Base-by-base conservation (phyloP, 2,329 filamentous ascomycete genomes). In the Aureobasidium sp. region DNA sequence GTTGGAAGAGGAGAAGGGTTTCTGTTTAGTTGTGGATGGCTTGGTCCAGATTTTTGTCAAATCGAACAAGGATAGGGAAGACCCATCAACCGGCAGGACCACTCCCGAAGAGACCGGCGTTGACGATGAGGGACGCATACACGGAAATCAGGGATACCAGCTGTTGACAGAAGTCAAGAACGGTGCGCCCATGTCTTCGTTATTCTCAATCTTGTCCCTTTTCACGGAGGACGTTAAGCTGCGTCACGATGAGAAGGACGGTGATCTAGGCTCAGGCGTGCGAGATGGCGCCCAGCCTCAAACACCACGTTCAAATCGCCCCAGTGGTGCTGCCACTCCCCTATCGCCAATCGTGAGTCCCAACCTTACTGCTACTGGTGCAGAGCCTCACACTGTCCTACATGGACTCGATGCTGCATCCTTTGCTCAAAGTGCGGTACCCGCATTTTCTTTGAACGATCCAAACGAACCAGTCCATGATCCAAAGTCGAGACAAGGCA, bases 21-120 rank as follows among this genome's bases (percentile, higher is more conserved):
- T 99, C 69, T 99, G 94, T 71, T 81, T 99, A 61, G 94, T 99
- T 5, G 95, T 99, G 3, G 94, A 99, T 74, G 94, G 94, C 1
- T 75, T 96, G 29, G 92, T 99, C 0, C 91, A 99, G 73, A 97
- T 99, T 59, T 99, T 97, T 71, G 94, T 99, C 73, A 97, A 96
- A 72, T 96, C 93, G 1, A 85, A 86, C 45, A 79, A 82, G 42
- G 76, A 77, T n/a, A 65, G 67, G 4, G 57, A 62, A 15, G 75
- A 74, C 11, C 74, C 74, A 27, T 76, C 77, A 61, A 74, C 67
- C 69, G 76, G 70, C 70, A 76, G 57, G 57, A 49, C 31, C 19
- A 49, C 43, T 17, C 70, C 70, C 19, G 67, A 77, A 23, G 76
- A 79, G 21, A 77, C 78, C 63, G 69, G 73, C 63, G 78, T 81